Evolutionary conservation across 257 asterid genomes (phyloP), one percentile per base, ranked within the genome.

Genomic region (Henckelia pumila): DNA sequence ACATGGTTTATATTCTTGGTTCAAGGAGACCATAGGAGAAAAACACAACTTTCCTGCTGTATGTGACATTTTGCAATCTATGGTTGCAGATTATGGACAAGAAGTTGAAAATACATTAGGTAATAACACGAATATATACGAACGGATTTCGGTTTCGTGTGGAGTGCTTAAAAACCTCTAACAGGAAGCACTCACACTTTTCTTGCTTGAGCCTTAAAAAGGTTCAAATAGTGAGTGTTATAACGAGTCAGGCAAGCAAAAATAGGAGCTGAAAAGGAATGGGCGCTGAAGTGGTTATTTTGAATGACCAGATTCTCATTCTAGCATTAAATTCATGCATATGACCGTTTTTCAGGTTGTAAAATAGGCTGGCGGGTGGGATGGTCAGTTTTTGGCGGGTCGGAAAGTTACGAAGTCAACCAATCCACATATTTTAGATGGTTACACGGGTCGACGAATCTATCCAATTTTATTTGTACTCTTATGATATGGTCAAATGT

Each of bases 131-230:
- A 7, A 53, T 56, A 60, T 14, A n/a, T 30, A 30, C 21, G 22
- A 21, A 33, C 30, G 6, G n/a, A 60, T 17, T 59, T 60, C n/a
- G 3, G 21, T 29, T 11, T 8, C 8, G 40, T 29, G 22, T 66
- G 32, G 19, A 37, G 63, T 55, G 29, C 69, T 32, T 66, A 16
- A 59, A 59, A 23, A n/a, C 20, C 70, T 73, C 56, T 22, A 71
- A 76, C 73, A n/a, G 61, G 63, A 66, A 63, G 24, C 3, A 28
- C 14, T 63, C 70, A 71, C 66, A 60, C 61, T 55, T 71, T 29
- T 25, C 63, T 71, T 66, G 74, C 71, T 25, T 53, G 26, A 74
- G 20, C 55, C 20, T 17, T 47, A 47, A 47, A 30, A 47, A 16
- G 5, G 55, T 40, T 8, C 2, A 14, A 47, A 14, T 16, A 17